Base-by-base conservation (phyloP, 2,329 filamentous ascomycete species). In the Aspergillus sclerotialis region DNA sequence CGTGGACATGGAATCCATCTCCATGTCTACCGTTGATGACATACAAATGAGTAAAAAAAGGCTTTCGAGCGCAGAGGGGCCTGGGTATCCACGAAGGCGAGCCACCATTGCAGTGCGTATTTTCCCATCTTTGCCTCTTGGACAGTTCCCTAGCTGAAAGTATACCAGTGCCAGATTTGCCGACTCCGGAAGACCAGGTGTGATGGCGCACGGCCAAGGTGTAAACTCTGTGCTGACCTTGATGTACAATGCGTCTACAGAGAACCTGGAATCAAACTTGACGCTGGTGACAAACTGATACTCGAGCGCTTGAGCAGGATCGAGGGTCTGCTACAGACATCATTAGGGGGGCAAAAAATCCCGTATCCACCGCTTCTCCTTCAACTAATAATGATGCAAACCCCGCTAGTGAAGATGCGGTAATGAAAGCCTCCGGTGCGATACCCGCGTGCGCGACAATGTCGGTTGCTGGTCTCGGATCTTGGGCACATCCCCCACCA, bases 231-330 rank as follows among this genome's bases (percentile, higher is more conserved):
- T 63, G 79, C 81, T 7, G 85, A 90, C 56, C 69, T 90, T 26
- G 83, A 84, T 35, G 85, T 84, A 28, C 83, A 90, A 43, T 92
- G 85, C 60, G 74, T 89, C 45, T 92, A 92, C 59, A 76, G 85
- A 43, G 85, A 92, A 56, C 85, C 85, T 5, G 84, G 84, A 3
- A 85, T 90, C 67, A 92, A 92, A 63, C 75, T 92, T 7, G 85
- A 92, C 56, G 84, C 84, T 23, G 85, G 85, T 45, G 85, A 90
- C 67, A 90, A 89, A 64, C 69, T 92, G 37, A 92, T 92, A 41
- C 66, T 92, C 24, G 85, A 90, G 55, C 80, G 82, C 36, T 69
- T 92, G 23, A 78, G 74, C 48, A 78, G 82, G 34, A 89, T 92
- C 50, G 85, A 92, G 59, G 82, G 72, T 32, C 66, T 92, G 28